phyloP scores from a whole-genome alignment of 257 asterid genomes.

The Scutellaria baicalensis region DNA sequence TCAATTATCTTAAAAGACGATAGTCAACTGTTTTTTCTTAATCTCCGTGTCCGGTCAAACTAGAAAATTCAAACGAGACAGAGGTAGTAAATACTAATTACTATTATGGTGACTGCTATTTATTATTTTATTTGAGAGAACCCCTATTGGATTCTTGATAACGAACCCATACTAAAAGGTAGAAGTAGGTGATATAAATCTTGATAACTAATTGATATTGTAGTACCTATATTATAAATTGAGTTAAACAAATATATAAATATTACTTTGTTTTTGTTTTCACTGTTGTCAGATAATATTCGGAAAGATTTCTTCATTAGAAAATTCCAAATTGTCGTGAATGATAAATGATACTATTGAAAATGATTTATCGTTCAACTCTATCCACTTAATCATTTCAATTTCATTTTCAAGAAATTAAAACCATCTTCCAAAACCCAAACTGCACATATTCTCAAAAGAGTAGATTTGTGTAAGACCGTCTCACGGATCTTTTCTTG shows the following conservation, averaged over 20 bases:
- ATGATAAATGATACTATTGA: conserved; percentile 1
- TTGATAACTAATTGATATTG: background rate
- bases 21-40: too few species aligned
- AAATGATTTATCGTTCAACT: conserved; percentile 11
- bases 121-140: background rate
- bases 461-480: too few species aligned
- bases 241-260: background rate
- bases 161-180: background rate
- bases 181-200: background rate
- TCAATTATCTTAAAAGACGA: too few species aligned
- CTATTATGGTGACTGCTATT: too few species aligned
- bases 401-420: background rate
- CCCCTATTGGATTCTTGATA: background rate
- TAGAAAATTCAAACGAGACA: too few species aligned
- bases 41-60: too few species aligned
- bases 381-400: background rate
- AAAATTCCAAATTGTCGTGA: conserved; percentile 16
- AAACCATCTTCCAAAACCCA: background rate
- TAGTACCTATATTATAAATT: background rate
- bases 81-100: too few species aligned
- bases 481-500: too few species aligned
- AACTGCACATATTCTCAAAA: too few species aligned
- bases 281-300: conserved; percentile 14
- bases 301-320: conserved; percentile 13
- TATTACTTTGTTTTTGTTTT: background rate